A percentile compares a stretch with the other conserved stretches of the same genome.
Evolutionary conservation across 1,139 yeast species (phyloP).

Genomic region (Protomyces inouyei): DNA sequence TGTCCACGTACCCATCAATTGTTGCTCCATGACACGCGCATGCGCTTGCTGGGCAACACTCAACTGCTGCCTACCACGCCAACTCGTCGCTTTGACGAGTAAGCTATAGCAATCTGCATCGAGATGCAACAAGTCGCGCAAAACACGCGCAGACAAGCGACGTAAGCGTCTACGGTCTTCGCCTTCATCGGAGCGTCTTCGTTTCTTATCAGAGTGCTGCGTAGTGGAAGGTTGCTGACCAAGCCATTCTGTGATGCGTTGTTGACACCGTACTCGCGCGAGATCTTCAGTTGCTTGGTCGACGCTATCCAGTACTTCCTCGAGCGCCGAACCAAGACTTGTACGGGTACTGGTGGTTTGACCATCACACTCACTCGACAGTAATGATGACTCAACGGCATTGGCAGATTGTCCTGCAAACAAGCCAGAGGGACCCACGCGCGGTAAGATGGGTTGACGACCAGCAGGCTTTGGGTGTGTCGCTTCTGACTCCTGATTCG

Average conservation of each 20-base stretch:
- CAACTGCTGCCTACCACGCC: background rate
- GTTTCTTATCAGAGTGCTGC: background rate
- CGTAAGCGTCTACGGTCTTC: background rate
- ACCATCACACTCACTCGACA: background rate
- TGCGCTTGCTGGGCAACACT: background rate
- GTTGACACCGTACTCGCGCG: constrained; percentile 10
- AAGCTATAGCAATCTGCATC: background rate
- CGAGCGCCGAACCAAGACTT: constrained; percentile 13
- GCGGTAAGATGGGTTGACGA: constrained; percentile 9
- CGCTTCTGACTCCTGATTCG: background rate
- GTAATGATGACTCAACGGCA: background rate
- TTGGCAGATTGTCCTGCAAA: background rate
- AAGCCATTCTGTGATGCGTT: constrained; percentile 22
- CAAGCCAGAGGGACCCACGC: constrained; percentile 10
- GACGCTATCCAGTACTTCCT: constrained; percentile 22
- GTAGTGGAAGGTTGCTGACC: constrained; percentile 3
- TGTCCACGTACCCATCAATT: background rate
- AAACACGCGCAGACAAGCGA: background rate
- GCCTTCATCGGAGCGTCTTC: background rate
- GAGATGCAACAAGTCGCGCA: background rate
- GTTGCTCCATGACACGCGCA: background rate
- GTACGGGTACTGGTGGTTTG: background rate
- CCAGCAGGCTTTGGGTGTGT: background rate
- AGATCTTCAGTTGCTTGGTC: constrained; percentile 13
- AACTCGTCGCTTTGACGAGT: background rate